Evolutionary conservation across 2,329 filamentous ascomycete genomes (phyloP).

Genomic region (Sphaerulina vaccinii): DNA sequence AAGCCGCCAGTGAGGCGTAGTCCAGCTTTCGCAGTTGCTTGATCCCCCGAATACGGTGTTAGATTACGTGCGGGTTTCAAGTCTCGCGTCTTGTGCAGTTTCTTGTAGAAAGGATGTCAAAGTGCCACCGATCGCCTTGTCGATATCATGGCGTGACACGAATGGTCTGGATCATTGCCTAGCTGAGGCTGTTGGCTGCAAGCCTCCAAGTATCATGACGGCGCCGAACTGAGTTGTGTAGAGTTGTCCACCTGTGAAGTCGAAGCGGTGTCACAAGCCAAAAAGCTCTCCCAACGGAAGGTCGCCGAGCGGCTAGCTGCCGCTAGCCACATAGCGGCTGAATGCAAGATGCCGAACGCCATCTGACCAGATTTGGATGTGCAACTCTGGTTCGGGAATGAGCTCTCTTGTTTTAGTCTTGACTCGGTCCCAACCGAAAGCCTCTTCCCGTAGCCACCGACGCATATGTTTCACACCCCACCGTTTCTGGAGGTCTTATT

Average conservation of each 20-base stretch:
- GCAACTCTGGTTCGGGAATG: slow-evolving; percentile 10
- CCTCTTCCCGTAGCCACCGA: neutral
- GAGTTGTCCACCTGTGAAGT: neutral
- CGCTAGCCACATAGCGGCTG: no score
- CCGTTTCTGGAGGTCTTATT: no score
- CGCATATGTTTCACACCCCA: neutral
- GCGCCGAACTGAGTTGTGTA: neutral
- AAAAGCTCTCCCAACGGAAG: slow-evolving; percentile 5
- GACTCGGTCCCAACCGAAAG: neutral
- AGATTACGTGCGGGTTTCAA: neutral
- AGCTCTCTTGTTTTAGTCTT: neutral
- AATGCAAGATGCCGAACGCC: slow-evolving; percentile 9
- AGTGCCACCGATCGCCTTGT: neutral
- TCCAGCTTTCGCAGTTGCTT: neutral
- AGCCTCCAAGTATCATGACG: no score
- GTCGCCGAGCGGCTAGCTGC: neutral
- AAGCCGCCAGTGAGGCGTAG: neutral
- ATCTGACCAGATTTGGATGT: neutral
- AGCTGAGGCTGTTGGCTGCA: no score
- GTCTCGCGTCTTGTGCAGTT: neutral
- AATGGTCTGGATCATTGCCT: no score
- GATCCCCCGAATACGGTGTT: neutral
- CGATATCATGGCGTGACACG: no score
- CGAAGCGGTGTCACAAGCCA: neutral
- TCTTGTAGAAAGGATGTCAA: neutral